Evolutionary conservation across 495 filamentous ascomycete species (phyloP), one percentile per base, ranked within the genome.

Genomic region (Xylaria castorea): DNA sequence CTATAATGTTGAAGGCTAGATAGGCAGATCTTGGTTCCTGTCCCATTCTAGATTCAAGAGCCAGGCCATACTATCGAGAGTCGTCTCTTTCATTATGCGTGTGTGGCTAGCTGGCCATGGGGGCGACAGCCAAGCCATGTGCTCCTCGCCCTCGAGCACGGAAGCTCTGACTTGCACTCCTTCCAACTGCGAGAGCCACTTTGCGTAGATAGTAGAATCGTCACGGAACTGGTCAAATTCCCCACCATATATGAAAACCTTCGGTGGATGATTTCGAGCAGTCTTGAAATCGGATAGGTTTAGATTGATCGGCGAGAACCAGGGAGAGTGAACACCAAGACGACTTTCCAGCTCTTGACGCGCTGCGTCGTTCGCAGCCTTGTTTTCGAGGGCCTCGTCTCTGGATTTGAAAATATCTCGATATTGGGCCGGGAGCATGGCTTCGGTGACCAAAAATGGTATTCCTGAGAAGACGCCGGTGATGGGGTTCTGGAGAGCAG

Each of bases 171-270:
- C 61, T 64, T 64, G 14, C 38, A 64, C 61, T 11, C 61, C 61
- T 44, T 44, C 61, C 38, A 64, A 44, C 38, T 64, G 36, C 38
- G 20, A 14, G n/a, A 72, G 60, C 60, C 55, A 64, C n/a, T 51
- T 72, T 42, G 48, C 62, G 60, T 72, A 72, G 42, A 72, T 66
- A 1, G 66, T 18, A 20, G 55, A 46, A 27, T 72, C 70, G 6
- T 72, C 70, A 16, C 70, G 60, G 53, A 72, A 64, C 40, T 50
- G 46, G 60, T 72, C 70, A 6, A 72, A 2, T 38, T 63, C 42
- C 11, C 38, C 58, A 48, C 34, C 70, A 32, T 72, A 53, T 40
- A 67, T 38, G 61, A 50, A 66, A 42, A 63, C 60, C 46, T 62
- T 62, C 11, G 61, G 30, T 25, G 60, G 40, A n/a, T 72, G 58